A percentile compares a stretch with the other conserved stretches of the same genome.
Evolutionary conservation across 2,329 filamentous ascomycete genomes (phyloP).

Genomic region (Fusarium oligoseptatum): DNA sequence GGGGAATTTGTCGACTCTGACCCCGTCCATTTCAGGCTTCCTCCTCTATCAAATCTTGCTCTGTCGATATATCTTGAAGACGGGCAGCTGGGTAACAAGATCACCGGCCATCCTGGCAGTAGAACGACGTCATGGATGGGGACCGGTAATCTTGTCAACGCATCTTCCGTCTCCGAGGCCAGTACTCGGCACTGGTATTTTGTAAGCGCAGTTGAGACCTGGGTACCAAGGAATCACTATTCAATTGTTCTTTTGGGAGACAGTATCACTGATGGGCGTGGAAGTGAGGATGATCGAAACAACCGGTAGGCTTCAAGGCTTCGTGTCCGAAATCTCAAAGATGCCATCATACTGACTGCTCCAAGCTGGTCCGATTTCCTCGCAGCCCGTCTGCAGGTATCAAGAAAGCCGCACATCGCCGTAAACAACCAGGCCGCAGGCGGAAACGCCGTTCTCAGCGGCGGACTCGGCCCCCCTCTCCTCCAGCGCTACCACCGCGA

Average conservation of each 20-base stretch:
- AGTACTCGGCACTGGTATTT: constrained; percentile 37
- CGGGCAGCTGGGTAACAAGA: constrained; percentile 23
- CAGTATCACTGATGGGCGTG: constrained; percentile 33
- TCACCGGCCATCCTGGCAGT: constrained; percentile 33
- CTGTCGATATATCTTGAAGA: constrained; percentile 28
- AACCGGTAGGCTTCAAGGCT: constrained; percentile 14
- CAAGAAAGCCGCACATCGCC: constrained; percentile 16
- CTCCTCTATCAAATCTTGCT: constrained; percentile 24
- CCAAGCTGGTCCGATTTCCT: constrained; percentile 31
- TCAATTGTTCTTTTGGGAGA: constrained; percentile 32
- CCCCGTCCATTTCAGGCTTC: constrained; percentile 23
- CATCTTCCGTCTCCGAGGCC: constrained; percentile 23
- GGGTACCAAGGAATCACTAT: constrained; percentile 24
- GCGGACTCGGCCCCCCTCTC: constrained; percentile 26
- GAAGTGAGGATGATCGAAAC: constrained; percentile 30
- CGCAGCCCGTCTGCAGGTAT: constrained; percentile 17
- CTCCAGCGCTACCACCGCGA: constrained; percentile 32
- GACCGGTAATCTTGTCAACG: constrained; percentile 26
- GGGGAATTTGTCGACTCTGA: constrained; percentile 27
- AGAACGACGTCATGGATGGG: constrained; percentile 36
- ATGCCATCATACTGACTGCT: neutral
- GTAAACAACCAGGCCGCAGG: constrained; percentile 36
- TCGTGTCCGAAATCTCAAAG: neutral
- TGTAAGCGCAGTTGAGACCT: constrained; percentile 22
- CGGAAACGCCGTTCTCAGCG: constrained; percentile 30